Conservation (phyloP, 1,284 basidiomycete species). For the Amylostereum areolatum region DNA sequence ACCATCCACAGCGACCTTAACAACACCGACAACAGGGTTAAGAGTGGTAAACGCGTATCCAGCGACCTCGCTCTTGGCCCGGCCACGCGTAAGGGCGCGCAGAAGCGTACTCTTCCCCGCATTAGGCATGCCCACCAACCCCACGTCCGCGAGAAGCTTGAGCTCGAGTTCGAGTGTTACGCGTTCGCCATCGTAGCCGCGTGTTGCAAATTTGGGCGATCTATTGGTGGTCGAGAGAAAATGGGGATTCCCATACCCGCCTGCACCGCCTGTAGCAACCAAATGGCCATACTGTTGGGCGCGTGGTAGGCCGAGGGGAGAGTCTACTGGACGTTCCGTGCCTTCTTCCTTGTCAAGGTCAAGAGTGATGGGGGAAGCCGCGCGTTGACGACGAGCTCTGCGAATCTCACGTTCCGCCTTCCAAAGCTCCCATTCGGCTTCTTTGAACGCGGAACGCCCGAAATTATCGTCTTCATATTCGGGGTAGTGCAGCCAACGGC, state of each 20-base stretch:
- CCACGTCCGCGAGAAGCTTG: slow-evolving; percentile 91
- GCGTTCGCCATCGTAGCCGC: slow-evolving; percentile 78
- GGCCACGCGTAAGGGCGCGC: slow-evolving; percentile 80
- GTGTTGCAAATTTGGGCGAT: slow-evolving; percentile 76
- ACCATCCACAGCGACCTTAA: slow-evolving; percentile 79
- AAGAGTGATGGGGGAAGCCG: slow-evolving; percentile 42
- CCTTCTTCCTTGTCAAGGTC: slow-evolving; percentile 54
- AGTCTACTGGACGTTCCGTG: slow-evolving; percentile 42
- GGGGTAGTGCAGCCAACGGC: slow-evolving; percentile 80
- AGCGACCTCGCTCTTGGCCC: slow-evolving; percentile 84
- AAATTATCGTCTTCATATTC: slow-evolving; percentile 56
- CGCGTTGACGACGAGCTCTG: slow-evolving; percentile 36
- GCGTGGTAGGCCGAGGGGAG: slow-evolving; percentile 63
- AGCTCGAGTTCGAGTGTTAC: slow-evolving; percentile 88
- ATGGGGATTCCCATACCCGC: slow-evolving; percentile 89
- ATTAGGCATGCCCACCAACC: slow-evolving; percentile 94
- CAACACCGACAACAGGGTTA: slow-evolving; percentile 92
- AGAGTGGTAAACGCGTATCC: slow-evolving; percentile 93
- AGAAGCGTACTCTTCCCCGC: slow-evolving; percentile 89
- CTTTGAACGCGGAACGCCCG: slow-evolving; percentile 60
- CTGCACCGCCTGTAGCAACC: slow-evolving; percentile 74
- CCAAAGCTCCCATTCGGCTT: slow-evolving; percentile 65
- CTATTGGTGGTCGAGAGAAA: slow-evolving; percentile 67
- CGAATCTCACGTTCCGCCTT: slow-evolving; percentile 59
- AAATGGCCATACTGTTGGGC: slow-evolving; percentile 61